Conservation (phyloP, 2,329 filamentous ascomycete genomes). For the Clarireedia monteithiana region DNA sequence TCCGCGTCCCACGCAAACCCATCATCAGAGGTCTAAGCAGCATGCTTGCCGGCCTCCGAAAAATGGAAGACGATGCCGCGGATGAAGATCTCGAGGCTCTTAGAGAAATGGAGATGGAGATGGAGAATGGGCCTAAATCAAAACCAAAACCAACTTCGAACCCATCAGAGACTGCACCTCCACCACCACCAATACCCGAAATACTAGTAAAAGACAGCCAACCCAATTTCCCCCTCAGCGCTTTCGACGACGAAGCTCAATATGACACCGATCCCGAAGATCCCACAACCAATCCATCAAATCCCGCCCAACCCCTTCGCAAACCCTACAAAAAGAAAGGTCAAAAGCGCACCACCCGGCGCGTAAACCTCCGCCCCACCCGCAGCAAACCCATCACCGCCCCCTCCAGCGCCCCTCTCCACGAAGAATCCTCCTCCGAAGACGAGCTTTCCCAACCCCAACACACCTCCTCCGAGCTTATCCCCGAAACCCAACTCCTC, state of each 20-base stretch:
- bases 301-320: slow-evolving; percentile 33
- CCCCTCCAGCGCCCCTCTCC: slow-evolving; percentile 23
- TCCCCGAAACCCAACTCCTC: neutral
- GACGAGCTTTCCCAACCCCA: neutral
- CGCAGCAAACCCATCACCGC: slow-evolving; percentile 36
- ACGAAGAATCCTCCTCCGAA: slow-evolving; percentile 6
- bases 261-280: slow-evolving; percentile 48
- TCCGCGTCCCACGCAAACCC: slow-evolving; percentile 49
- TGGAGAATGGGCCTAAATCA: slow-evolving; percentile 11
- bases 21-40: slow-evolving; percentile 65
- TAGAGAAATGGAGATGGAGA: slow-evolving; percentile 53
- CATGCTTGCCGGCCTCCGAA: slow-evolving; percentile 63
- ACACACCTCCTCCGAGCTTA: neutral
- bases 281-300: slow-evolving; percentile 17
- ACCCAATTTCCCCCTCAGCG: slow-evolving; percentile 41
- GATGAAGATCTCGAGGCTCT: slow-evolving; percentile 71
- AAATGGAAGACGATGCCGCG: slow-evolving; percentile 59
- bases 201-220: slow-evolving; percentile 37
- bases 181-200: slow-evolving; percentile 9
- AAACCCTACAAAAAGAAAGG: slow-evolving; percentile 76
- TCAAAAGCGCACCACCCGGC: slow-evolving; percentile 68
- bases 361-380: slow-evolving; percentile 54
- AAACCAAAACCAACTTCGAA: slow-evolving; percentile 16
- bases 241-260: slow-evolving; percentile 54
- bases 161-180: neutral